Evolutionary conservation across 257 asterid species (phyloP), one percentile per base, ranked within the genome.

Genomic region (Fraxinus quadrangulata): DNA sequence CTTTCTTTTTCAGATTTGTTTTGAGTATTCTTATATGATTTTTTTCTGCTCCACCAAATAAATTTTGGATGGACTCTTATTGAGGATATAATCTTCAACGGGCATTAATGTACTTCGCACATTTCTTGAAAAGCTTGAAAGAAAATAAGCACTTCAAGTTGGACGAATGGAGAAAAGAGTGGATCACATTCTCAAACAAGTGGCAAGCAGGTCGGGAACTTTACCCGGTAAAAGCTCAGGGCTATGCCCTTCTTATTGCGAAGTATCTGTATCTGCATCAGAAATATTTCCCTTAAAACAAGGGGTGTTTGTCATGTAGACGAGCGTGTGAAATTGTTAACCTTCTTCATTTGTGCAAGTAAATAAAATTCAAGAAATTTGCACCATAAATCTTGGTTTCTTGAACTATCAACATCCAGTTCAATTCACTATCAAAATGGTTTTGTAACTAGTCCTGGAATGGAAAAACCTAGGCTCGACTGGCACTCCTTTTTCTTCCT

Each of bases 161-260:
- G 89, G 89, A 79, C 77, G 96, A 88, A 70, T 90, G 98, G 98
- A 84, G 99, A 79, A 87, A 84, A 82, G 94, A 91, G 73, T 95
- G 98, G 98, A 95, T 95, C n/a, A 82, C 92, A 31, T 91, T 56
- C 87, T 95, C 99, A 37, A 90, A 91, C 75, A 71, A 84, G 79
- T 95, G 98, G 99, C 98, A 93, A 85, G 84, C 76, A 33, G 88
- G 92, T 56, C 72, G 26, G 6, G 93, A 95, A 67, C 56, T 82
- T 61, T 95, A 95, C 85, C 92, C 92, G 0, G 89, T 89, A 24
- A 87, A 89, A 84, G 98, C 94, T 3, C 79, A 56, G 49, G 99
- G 97, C 6, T 81, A 90, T 78, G 90, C 97, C 39, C 68, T 95
- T 76, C 90, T 88, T n/a, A 79, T 91, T 56, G 94, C 99, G 1